Evolutionary conservation across 208 protist genomes (phyloP), one percentile per base, ranked within the genome.

Genomic region (Endotrypanum monterogeii): DNA sequence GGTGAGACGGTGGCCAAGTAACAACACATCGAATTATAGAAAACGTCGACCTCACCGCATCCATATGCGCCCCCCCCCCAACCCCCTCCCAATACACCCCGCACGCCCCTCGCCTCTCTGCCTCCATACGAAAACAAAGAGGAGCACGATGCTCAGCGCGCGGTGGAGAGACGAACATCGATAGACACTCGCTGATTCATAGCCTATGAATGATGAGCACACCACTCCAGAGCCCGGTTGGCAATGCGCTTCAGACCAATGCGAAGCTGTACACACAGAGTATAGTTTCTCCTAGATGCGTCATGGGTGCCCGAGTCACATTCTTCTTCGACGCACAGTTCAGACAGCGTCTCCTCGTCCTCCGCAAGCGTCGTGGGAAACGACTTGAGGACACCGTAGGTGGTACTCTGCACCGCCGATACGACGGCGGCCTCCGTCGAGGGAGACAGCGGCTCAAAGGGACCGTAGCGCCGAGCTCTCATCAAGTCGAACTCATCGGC

Each of bases 201-300:
- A 9, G 35, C 23, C 60, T 57, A 75, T 9, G 46, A 23, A 25
- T 69, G 76, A 16, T 63, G 25, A 14, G 32, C 61, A 72, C 89
- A 94, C 85, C 89, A 96, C 48, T 80, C 56, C 50, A 95, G 65
- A 16, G 79, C 57, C 4, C 86, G 84, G 11, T 72, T 51, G 1
- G 86, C 89, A 69, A 96, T 96, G 3, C 76, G 78, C 73, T 97
- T 94, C 50, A 97, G 76, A 0, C 83, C 89, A 25, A 93, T 77
- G 67, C 89, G 91, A 18, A 96, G 85, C 32, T 86, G 73, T 63
- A 93, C 37, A 51, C 80, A 77, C 30, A 97, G 69, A 2, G 67
- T 71, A 56, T 80, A 83, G 66, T 93, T 94, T 46, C 23, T 71
- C 58, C 67, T 76, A 28, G 67, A 44, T 14, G 76, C 57, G 32